phyloP scores from a whole-genome alignment of 2,329 filamentous ascomycete genomes.

The Calonectria multiphialidica region DNA sequence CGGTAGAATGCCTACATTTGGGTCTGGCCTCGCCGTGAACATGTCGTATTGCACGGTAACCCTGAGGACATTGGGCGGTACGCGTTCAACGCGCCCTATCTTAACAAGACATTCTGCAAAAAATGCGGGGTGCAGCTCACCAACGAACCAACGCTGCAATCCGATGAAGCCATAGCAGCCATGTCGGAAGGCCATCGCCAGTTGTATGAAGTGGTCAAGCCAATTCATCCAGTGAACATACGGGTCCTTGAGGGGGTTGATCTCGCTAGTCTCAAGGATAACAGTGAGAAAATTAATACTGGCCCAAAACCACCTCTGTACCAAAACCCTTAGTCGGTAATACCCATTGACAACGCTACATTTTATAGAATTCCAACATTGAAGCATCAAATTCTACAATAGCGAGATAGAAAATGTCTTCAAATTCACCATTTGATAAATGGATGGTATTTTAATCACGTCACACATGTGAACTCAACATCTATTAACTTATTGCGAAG shows the following conservation, averaged over 20 bases:
- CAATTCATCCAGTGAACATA: constrained; percentile 51
- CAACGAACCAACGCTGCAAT: constrained; percentile 45
- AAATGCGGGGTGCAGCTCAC: constrained; percentile 59
- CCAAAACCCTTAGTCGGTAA: background rate
- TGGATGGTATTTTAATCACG: too few relatives aligned
- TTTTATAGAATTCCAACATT: background rate
- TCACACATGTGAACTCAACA: too few relatives aligned
- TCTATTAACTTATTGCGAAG: too few relatives aligned
- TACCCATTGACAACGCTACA: fast-evolving
- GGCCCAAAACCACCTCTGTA: background rate
- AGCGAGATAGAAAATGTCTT: background rate
- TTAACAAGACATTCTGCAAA: constrained; percentile 61
- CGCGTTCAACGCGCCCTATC: constrained; percentile 46
- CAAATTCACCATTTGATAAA: too few relatives aligned
- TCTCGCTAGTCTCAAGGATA: constrained; percentile 6
- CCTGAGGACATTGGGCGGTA: constrained; percentile 55
- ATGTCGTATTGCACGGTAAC: constrained; percentile 55
- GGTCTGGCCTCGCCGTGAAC: constrained; percentile 55
- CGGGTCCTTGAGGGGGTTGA: constrained; percentile 40
- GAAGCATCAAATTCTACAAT: too few relatives aligned
- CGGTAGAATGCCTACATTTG: constrained; percentile 57
- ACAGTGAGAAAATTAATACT: background rate
- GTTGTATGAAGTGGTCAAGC: constrained; percentile 30
- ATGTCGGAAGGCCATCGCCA: constrained; percentile 43
- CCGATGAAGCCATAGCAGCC: constrained; percentile 51